Conservation (phyloP, 2,329 filamentous ascomycete species). For the Chaetomium strumarium region DNA sequence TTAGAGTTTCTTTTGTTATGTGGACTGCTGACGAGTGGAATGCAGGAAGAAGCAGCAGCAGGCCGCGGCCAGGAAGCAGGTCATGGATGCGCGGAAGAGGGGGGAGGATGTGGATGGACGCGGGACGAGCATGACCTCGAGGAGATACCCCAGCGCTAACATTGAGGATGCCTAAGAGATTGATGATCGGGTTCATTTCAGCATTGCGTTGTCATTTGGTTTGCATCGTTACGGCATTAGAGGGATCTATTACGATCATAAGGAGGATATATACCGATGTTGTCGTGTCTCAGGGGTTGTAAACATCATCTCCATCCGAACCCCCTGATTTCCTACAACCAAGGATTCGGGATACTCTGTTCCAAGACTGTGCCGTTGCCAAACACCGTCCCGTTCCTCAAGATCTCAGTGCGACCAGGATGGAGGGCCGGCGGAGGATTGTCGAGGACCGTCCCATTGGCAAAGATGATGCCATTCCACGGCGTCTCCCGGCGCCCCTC, state of each 20-base stretch:
- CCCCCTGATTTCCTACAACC: constrained; percentile 1
- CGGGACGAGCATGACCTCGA: constrained; percentile 1
- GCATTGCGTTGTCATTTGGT: not conserved
- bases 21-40: not conserved
- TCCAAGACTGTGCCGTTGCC: constrained; percentile 26
- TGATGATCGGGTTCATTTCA: not conserved
- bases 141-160: constrained; percentile 12
- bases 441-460: constrained; percentile 28
- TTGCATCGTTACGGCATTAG: not conserved
- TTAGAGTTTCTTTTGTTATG: not conserved
- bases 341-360: constrained; percentile 25
- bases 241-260: not conserved
- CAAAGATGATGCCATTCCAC: constrained; percentile 31
- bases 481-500: not conserved
- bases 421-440: constrained; percentile 21
- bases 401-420: constrained; percentile 8
- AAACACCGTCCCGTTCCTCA: constrained; percentile 19
- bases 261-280: not conserved
- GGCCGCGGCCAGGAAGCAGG: constrained; percentile 16
- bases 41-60: constrained; percentile 21
- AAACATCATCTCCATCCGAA: not conserved
- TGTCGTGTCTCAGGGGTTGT: not conserved
- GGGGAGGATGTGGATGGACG: constrained; percentile 20
- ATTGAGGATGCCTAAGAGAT: constrained; percentile 5
- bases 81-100: constrained; percentile 15